Percentiles rank a stretch among this genome's conserved stretches.
phyloP scores from a whole-genome alignment of 306 rosid genomes.

The Lotus japonicus region DNA sequence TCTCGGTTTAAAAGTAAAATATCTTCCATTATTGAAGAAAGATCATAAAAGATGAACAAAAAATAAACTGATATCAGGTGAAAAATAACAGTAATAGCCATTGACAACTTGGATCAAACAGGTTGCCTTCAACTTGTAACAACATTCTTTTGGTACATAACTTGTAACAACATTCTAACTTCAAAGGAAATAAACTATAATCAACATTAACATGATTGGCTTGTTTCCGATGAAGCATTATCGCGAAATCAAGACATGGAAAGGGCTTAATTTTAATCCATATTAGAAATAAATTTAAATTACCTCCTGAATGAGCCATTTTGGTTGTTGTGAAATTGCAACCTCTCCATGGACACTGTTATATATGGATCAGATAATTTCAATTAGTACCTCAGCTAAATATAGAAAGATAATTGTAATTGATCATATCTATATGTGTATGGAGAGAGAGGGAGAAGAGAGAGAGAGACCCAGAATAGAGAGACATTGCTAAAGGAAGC shows the following conservation, averaged over 20 bases:
- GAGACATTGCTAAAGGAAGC: constrained; percentile 57
- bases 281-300: neutral
- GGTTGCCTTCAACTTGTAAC: neutral
- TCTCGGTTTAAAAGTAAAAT: neutral
- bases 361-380: constrained; percentile 12
- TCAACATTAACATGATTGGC: neutral
- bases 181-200: neutral
- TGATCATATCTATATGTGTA: neutral
- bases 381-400: neutral
- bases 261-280: constrained; percentile 6
- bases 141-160: no score
- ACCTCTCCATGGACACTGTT: constrained; percentile 65
- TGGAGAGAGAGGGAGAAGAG: neutral
- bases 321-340: constrained; percentile 69
- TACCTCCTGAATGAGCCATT: constrained; percentile 46
- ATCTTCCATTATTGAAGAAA: neutral
- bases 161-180: neutral
- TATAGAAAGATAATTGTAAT: neutral
- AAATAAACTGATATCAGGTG: neutral
- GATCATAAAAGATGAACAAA: neutral
- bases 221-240: neutral
- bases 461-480: constrained; percentile 47
- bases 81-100: neutral
- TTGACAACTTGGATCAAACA: constrained; percentile 7
- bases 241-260: neutral